phyloP scores from a whole-genome alignment of 176 grass and related monocot species.

The Musa troglodytarum region DNA sequence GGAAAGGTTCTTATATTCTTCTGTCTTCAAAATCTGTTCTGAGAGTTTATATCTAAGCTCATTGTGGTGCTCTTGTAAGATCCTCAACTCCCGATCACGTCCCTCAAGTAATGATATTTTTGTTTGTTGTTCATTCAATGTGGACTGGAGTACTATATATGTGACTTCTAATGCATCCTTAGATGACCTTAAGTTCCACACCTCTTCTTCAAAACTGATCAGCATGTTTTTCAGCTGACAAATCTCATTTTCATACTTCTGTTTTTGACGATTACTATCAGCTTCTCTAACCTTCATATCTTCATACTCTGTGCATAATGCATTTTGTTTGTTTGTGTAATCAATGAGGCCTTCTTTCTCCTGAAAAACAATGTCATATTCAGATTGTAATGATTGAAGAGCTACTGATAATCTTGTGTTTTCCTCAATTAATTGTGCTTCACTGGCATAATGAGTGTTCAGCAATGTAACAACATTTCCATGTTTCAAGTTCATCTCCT shows the following conservation, averaged over 20 bases:
- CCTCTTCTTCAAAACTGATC: slow-evolving; percentile 43
- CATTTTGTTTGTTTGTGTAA: slow-evolving; percentile 24
- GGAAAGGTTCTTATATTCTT: slow-evolving; percentile 85
- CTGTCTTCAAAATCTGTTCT: slow-evolving; percentile 79
- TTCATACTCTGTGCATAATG: slow-evolving; percentile 25
- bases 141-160: slow-evolving; percentile 64
- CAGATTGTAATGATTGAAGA: slow-evolving; percentile 38
- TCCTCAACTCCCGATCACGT: slow-evolving; percentile 37
- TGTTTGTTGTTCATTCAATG: slow-evolving; percentile 59
- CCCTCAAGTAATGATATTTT: slow-evolving; percentile 45
- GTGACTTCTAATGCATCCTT: slow-evolving; percentile 66
- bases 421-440: slow-evolving; percentile 44
- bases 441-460: slow-evolving; percentile 21
- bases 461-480: slow-evolving; percentile 32
- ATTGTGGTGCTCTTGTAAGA: slow-evolving; percentile 63
- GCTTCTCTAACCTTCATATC: slow-evolving; percentile 27
- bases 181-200: slow-evolving; percentile 44
- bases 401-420: slow-evolving; percentile 36
- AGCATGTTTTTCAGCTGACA: slow-evolving; percentile 39
- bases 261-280: slow-evolving; percentile 17
- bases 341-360: slow-evolving; percentile 44
- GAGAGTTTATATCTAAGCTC: slow-evolving; percentile 65
- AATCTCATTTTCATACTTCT: slow-evolving; percentile 56
- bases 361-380: slow-evolving; percentile 25
- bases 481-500: slow-evolving; percentile 37